Conservation (phyloP, 805 yeast genomes). For the Hanseniaspora hatyaiensis region DNA sequence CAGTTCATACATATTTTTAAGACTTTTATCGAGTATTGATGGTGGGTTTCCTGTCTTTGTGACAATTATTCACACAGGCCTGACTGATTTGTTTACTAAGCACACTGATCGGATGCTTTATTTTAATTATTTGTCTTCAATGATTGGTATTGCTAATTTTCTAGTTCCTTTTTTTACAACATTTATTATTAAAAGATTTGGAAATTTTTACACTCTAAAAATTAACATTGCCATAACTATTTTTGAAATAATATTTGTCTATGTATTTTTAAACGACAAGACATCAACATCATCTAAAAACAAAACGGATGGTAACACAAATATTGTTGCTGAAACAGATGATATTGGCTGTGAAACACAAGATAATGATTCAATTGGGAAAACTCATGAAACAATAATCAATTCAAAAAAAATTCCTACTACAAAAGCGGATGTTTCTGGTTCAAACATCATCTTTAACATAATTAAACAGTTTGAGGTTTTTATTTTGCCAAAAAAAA, state of each 20-base stretch:
- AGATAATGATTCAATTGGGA: not conserved
- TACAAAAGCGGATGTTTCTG: not conserved
- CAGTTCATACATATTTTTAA: not conserved
- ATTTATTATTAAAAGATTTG: slow-evolving; percentile 6
- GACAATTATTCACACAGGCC: slow-evolving; percentile 5
- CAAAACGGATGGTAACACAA: too few species aligned
- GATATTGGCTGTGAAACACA: too few species aligned
- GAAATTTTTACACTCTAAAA: slow-evolving; percentile 2
- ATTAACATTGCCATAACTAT: not conserved
- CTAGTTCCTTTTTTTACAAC: slow-evolving; percentile 5
- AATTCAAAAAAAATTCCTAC: not conserved
- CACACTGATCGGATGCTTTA: slow-evolving; percentile 9
- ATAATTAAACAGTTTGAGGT: slow-evolving; percentile 8
- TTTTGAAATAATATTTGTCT: not conserved
- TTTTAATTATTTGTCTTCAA: slow-evolving; percentile 2
- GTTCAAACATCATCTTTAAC: not conserved
- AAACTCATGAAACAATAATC: not conserved
- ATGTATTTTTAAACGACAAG: slow-evolving; percentile 1
- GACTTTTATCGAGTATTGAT: not conserved
- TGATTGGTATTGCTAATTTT: not conserved
- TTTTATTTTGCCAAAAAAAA: not conserved
- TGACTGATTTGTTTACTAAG: not conserved
- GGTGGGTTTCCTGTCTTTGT: slow-evolving; percentile 8
- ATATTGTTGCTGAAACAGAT: too few species aligned
- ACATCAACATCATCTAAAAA: not conserved